Evolutionary conservation across 148 eudicot genomes (phyloP), one percentile per base, ranked within the genome.

Genomic region (Beta vulgaris): DNA sequence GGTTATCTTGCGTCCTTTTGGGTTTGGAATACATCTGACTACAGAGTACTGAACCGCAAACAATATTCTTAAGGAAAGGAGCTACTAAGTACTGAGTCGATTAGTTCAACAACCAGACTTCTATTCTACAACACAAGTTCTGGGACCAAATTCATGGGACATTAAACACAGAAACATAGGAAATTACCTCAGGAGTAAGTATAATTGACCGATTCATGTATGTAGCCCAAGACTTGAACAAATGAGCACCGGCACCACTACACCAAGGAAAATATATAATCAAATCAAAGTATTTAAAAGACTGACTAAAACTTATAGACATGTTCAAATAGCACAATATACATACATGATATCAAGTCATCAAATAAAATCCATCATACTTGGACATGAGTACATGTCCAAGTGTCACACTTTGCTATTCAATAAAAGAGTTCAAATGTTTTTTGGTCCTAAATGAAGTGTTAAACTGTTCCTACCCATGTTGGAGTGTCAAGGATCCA

Each of bases 211-310:
- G 97, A 76, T 94, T 94, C 78, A 94, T 70, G 73, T 81, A 94
- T 61, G 81, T 81, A 23, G 91, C 87, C 98, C 98, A 94, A 44
- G 98, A 94, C 86, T 88, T 94, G 80, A 94, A 94, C 77, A 94
- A 87, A 82, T 87, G 89, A 83, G 97, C 98, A 65, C 97, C 98
- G 68, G 98, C 98, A 62, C 98, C 98, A 78, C 97, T 92, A 81
- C 64, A 85, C 74, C 72, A 14, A 53, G 35, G 60, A 71, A 80
- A 58, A 21, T 55, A 34, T 42, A 51, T 53, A 13, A 42, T 51
- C 25, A 74, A 6, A 76, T 37, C 29, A 66, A 39, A 29, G 1
- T n/a, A 44, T 32, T 37, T 53, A n/a, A 58, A 63, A n/a, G n/a
- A n/a, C n/a, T n/a, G 55, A 34, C 25, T 34, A 39, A 32, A 48